A percentile compares a stretch with the other conserved stretches of the same genome.
Evolutionary conservation across 257 asterid genomes (phyloP).

Genomic region (Ophiorrhiza pumila): DNA sequence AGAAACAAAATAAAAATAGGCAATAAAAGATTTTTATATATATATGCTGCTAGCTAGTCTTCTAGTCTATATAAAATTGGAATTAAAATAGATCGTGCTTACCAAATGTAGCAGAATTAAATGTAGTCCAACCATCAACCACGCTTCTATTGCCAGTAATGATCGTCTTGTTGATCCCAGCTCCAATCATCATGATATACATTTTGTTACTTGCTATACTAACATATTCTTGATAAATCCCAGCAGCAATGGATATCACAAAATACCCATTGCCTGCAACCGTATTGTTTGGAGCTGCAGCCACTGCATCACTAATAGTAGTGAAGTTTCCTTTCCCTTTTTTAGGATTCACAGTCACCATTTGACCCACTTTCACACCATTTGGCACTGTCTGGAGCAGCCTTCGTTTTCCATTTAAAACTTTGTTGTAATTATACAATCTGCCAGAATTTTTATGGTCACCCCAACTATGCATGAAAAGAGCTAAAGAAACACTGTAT

Average conservation of each 20-base stretch:
- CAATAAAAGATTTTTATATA: neutral
- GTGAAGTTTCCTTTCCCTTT: conserved; percentile 47
- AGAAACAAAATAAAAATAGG: neutral
- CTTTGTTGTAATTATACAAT: conserved; percentile 1
- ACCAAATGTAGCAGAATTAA: conserved; percentile 61
- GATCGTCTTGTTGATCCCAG: conserved; percentile 56
- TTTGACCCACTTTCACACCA: conserved; percentile 29
- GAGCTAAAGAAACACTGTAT: conserved; percentile 55
- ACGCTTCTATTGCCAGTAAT: conserved; percentile 60
- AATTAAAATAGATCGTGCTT: conserved; percentile 7
- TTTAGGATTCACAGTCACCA: conserved; percentile 51
- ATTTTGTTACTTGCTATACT: conserved; percentile 44
- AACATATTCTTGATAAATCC: conserved; percentile 62
- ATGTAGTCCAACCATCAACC: conserved; percentile 80
- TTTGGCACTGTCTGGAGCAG: conserved; percentile 31
- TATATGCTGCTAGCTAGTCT: neutral
- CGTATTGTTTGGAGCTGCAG: conserved; percentile 49
- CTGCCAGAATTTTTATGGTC: neutral
- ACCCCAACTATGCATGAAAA: conserved; percentile 58
- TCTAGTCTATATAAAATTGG: neutral
- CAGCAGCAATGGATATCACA: conserved; percentile 47
- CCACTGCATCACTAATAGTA: conserved; percentile 54
- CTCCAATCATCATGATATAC: conserved; percentile 73
- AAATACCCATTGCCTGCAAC: conserved; percentile 45
- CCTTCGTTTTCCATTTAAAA: conserved; percentile 27